phyloP scores from a whole-genome alignment of 2,329 filamentous ascomycete species.

The Fusarium papillatum region DNA sequence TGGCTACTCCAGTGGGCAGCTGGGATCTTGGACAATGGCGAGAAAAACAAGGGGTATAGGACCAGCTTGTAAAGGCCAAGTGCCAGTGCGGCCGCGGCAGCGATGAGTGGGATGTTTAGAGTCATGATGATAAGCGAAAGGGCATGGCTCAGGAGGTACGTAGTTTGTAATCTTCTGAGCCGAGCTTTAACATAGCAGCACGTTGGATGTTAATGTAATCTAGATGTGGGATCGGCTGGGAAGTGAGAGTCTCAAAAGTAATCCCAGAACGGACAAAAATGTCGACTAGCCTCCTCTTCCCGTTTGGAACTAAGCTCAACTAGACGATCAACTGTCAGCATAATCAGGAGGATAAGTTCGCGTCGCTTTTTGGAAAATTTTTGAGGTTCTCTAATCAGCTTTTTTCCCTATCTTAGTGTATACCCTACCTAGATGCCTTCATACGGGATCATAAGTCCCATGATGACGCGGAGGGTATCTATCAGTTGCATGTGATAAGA shows the following conservation, averaged over 20 bases:
- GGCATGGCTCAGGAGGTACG: not conserved
- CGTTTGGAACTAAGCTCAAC: not conserved
- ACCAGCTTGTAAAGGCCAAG: not conserved
- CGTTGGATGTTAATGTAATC: not conserved
- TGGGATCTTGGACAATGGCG: conserved; percentile 39
- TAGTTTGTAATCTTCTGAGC: not conserved
- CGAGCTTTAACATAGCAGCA: not conserved
- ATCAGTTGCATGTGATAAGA: not conserved
- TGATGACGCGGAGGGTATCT: not conserved
- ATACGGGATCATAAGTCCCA: not conserved
- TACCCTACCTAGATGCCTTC: not conserved
- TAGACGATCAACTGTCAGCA: not conserved
- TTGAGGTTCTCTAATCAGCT: not conserved
- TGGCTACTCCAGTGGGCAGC: conserved; percentile 38
- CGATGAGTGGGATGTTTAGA: not conserved
- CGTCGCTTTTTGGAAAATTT: not conserved
- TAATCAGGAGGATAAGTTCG: not conserved
- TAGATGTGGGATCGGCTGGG: not conserved
- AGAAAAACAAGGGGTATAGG: conserved; percentile 24
- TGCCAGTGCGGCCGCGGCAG: not conserved
- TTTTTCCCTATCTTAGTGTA: not conserved
- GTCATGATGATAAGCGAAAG: not conserved
- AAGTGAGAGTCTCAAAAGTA: not conserved
- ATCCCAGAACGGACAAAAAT: not conserved
- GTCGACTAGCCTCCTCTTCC: not conserved